Conservation (phyloP, 1,139 yeast species). For the Hemisphaericaspora xylofermentans region DNA sequence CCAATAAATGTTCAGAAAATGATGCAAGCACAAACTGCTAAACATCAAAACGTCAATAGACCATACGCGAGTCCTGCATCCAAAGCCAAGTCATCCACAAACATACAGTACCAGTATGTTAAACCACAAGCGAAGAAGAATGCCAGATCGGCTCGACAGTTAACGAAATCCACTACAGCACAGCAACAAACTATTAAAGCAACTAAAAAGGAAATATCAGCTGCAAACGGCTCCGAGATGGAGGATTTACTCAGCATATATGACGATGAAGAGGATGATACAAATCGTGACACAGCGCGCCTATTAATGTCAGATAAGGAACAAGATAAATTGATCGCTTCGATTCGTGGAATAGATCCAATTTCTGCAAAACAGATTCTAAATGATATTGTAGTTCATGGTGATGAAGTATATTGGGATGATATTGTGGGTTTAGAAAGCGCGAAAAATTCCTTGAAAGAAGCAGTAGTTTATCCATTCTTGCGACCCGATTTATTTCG, state of each 20-base stretch:
- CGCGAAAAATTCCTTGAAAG: slow-evolving; percentile 88
- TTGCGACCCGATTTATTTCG: slow-evolving; percentile 88
- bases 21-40: slow-evolving; percentile 19
- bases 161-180: slow-evolving; percentile 1
- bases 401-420: slow-evolving; percentile 96
- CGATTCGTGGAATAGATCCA: slow-evolving; percentile 43
- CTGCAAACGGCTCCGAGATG: slow-evolving; percentile 22
- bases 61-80: slow-evolving; percentile 11
- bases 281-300: slow-evolving; percentile 1
- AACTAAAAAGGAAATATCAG: slow-evolving; percentile 7
- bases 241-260: slow-evolving; percentile 29
- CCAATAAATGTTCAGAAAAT: slow-evolving; percentile 34
- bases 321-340: slow-evolving; percentile 50
- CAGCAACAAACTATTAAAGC: not conserved
- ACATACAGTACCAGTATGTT: slow-evolving; percentile 33
- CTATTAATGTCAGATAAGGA: slow-evolving; percentile 56
- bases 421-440: slow-evolving; percentile 93
- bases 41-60: slow-evolving; percentile 17
- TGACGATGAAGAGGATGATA: slow-evolving; percentile 19
- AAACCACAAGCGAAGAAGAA: slow-evolving; percentile 15
- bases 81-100: slow-evolving; percentile 17
- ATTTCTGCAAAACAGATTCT: slow-evolving; percentile 62
- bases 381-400: slow-evolving; percentile 88
- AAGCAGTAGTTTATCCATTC: slow-evolving; percentile 96
- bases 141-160: slow-evolving; percentile 4